Evolutionary conservation across 306 rosid species (phyloP).

Genomic region (Clitoria ternatea): DNA sequence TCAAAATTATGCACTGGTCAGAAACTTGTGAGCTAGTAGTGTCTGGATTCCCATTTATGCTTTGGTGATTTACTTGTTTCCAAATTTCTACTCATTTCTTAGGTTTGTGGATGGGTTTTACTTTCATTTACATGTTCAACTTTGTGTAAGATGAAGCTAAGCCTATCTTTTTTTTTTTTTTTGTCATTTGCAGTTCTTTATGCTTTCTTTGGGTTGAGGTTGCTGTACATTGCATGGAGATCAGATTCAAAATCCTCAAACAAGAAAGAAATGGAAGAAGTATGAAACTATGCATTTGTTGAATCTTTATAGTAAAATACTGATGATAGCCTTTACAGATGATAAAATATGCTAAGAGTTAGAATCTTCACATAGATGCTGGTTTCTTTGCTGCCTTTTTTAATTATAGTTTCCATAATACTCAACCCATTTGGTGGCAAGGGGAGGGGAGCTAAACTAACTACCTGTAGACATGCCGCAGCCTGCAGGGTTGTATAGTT

Average conservation of each 20-base stretch:
- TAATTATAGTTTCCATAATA: neutral
- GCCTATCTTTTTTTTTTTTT: neutral
- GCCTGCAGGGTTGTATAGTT: constrained; percentile 3
- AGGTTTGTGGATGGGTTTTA: neutral
- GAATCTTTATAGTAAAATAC: neutral
- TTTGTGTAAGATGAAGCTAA: constrained; percentile 20
- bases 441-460: neutral
- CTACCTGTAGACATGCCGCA: neutral
- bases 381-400: constrained; percentile 17
- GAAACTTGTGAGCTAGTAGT: neutral
- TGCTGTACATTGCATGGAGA: constrained; percentile 98
- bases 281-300: constrained; percentile 62
- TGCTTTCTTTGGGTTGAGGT: constrained; percentile 81
- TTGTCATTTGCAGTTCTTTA: constrained; percentile 72
- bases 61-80: neutral
- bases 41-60: neutral
- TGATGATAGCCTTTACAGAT: neutral
- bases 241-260: constrained; percentile 88
- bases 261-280: constrained; percentile 99
- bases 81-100: constrained; percentile 1
- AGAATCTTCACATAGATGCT: constrained; percentile 7
- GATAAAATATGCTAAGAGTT: constrained; percentile 4
- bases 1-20: neutral
- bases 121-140: neutral
- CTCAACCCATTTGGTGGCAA: neutral